phyloP scores from a whole-genome alignment of 306 rosid genomes.

The Cucumis hystrix region DNA sequence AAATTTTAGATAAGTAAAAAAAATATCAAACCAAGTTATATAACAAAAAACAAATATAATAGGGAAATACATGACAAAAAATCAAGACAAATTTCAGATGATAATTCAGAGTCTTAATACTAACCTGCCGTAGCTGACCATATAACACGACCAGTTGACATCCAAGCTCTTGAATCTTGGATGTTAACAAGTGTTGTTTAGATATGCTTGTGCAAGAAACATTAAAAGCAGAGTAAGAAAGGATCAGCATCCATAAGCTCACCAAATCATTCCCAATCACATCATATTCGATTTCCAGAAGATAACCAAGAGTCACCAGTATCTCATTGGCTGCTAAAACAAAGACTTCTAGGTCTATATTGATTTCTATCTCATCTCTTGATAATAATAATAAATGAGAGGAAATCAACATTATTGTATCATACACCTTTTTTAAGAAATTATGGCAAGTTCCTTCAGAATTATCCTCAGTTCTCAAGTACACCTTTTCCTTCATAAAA shows the following conservation, averaged over 20 bases:
- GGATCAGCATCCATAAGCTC: conserved; percentile 48
- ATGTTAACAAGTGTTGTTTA: conserved; percentile 26
- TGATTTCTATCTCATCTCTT: conserved; percentile 20
- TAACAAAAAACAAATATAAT: background rate
- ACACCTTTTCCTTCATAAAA: conserved; percentile 67
- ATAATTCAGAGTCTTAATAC: conserved; percentile 11
- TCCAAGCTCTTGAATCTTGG: conserved; percentile 37
- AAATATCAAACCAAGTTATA: background rate
- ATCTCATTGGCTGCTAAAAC: conserved; percentile 38
- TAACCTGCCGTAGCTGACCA: conserved; percentile 89
- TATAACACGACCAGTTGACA: conserved; percentile 58
- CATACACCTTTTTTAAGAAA: conserved; percentile 60
- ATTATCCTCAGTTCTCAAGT: conserved; percentile 68
- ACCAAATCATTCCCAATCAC: conserved; percentile 59
- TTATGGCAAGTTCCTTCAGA: conserved; percentile 54
- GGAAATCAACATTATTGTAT: conserved; percentile 29
- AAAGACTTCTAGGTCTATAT: conserved; percentile 16
- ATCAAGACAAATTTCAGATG: conserved; percentile 6
- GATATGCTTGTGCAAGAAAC: conserved; percentile 20
- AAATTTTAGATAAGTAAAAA: background rate
- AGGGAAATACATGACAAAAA: background rate
- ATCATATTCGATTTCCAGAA: conserved; percentile 73
- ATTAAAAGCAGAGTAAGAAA: conserved; percentile 45
- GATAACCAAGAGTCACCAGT: conserved; percentile 44
- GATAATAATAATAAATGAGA: conserved; percentile 25